Evolutionary conservation across 2,329 filamentous ascomycete species (phyloP), one percentile per base, ranked within the genome.

Genomic region (Phialocephala sp.): DNA sequence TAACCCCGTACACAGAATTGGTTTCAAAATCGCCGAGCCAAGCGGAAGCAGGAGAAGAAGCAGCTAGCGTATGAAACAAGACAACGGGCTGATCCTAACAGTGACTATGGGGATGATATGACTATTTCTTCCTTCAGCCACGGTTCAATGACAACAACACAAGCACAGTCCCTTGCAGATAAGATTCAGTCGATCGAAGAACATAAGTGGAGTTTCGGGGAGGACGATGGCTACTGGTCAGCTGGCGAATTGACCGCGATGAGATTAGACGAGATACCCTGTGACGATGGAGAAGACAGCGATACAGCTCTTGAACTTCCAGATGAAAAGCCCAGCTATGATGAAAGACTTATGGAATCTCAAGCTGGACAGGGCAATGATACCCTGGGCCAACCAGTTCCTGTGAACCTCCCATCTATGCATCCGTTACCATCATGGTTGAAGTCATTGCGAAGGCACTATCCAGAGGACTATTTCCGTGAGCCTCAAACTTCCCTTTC

Each of bases 11-110:
- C 9, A n/a, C 60, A 89, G 87, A 89, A 89, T 73, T 89, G 87
- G 87, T 89, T 89, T 72, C 87, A 89, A 71, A 89, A 89, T 73
- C 81, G 87, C 65, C 82, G 87, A 60, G 87, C 87, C 12, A 76
- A 76, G 59, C 63, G 73, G 39, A 76, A 76, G 82, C 87, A 89
- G 74, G 85, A 88, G 74, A 84, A 82, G 73, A 87, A 87, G 68
- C 79, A 82, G 54, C 79, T 81, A 63, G 82, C 82, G 62, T 81
- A 82, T 66, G 82, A 85, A 69, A 80, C 81, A 27, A 78, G 78
- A 47, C 8, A 18, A 18, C 37, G 37, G 37, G 37, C 37, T 18
- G 37, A 41, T 12, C 15, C 37, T 2, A 41, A 8, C 37, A 41
- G 37, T 18, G 15, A 12, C 9, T 41, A 12, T 41, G 37, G 37